Base-by-base conservation (phyloP, 192 early-diverging fungal species). In the Mortierella claussenii region DNA sequence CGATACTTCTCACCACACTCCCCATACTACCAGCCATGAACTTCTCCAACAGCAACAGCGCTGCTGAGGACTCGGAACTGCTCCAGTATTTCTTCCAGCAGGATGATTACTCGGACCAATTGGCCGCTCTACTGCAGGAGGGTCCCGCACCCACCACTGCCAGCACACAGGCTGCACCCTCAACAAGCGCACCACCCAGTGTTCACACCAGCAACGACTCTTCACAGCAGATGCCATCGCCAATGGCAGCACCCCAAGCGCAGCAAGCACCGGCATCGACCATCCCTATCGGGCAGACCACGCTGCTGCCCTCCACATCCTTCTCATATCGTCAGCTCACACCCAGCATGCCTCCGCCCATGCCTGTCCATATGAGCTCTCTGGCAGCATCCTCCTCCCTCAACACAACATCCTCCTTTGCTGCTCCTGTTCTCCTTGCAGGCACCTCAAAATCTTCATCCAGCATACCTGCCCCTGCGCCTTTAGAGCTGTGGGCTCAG, bases 291-390 rank as follows among this genome's bases (percentile, higher is more conserved):
- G 32, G 52, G 20, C 26, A 56, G 3, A 40, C 65, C 7, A 48
- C 37, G 1, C 55, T 58, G 4, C 36, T 58, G 45, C 51, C 68
- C n/a, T 26, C 58, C 21, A 55, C 36, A 4, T 63, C 69, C 2
- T 58, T 45, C 31, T 58, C 69, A 8, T 71, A 63, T 27, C 60
- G 60, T 1, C 60, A 71, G 31, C 18, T 63, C 13, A 34, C 69
- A 11, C 53, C 69, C 12, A 55, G 33, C 42, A 71, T 55, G 27
- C 60, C 54, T 21, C 53, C 57, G 0, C 21, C 40, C 17, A 60
- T 55, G 52, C 57, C 52, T 10, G 15, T 12, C 15, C n/a, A n/a
- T n/a, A n/a, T n/a, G n/a, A n/a, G n/a, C n/a, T n/a, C n/a, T n/a
- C n/a, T n/a, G n/a, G n/a, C n/a, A n/a, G n/a, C n/a, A n/a, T n/a